These are phyloP conservation scores for Flaveria trinervia DNA, from an alignment of 129 eudicot genomes.

Conservation along the genomic window DNA sequence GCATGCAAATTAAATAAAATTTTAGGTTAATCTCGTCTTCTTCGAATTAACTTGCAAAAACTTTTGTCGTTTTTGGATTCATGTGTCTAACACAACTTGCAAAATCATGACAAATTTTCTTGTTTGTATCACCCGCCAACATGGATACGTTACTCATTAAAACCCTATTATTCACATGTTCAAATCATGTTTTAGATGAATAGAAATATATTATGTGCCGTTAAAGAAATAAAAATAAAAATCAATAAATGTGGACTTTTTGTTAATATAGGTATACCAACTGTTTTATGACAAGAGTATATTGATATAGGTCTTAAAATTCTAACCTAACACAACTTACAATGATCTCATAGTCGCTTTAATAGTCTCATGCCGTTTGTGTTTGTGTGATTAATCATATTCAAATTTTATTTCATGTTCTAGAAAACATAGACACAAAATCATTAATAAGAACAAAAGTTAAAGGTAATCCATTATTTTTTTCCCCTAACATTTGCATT, in stretches of 20 bases:
- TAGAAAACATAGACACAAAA: neutral
- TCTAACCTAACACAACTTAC: constrained; percentile 1
- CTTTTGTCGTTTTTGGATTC: too few species aligned
- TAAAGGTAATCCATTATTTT: neutral
- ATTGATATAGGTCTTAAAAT: neutral
- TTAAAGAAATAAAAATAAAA: neutral
- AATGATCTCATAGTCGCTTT: neutral
- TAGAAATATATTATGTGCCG: neutral
- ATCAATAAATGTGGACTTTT: neutral
- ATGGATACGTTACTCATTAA: too few species aligned
- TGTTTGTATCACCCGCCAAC: too few species aligned
- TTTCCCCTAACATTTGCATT: neutral
- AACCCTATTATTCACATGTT: too few species aligned
- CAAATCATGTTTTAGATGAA: too few species aligned
- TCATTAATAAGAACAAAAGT: too few species aligned
- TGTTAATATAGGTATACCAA: neutral
- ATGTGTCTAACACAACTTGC: too few species aligned
- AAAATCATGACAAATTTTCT: too few species aligned
- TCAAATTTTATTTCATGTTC: neutral
- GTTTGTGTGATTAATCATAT: neutral
- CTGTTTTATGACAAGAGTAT: neutral
- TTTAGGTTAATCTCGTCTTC: too few species aligned
- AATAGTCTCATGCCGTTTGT: neutral
- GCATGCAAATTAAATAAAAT: too few species aligned
- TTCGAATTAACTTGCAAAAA: too few species aligned